Percentiles rank a stretch among this genome's conserved stretches.
Evolutionary conservation across 805 yeast species (phyloP).

Genomic region (Wickerhamiella musiphila): DNA sequence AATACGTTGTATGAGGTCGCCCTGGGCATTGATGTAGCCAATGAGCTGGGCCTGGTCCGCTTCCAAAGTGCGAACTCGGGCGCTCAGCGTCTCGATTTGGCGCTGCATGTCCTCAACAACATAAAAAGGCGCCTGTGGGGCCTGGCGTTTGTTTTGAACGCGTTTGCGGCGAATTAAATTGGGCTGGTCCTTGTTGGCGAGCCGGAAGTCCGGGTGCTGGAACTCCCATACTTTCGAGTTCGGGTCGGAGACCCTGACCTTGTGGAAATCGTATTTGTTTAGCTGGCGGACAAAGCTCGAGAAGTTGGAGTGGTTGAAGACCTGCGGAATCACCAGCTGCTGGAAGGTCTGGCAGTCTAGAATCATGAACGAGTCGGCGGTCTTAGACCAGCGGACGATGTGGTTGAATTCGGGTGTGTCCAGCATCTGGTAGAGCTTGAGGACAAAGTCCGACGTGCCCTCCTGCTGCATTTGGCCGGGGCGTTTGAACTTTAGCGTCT

Average conservation of each 20-base stretch:
- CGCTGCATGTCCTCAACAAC: slow-evolving; percentile 19
- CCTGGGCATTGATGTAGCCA: slow-evolving; percentile 14
- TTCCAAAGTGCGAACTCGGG: slow-evolving; percentile 13
- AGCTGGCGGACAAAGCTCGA: slow-evolving; percentile 89
- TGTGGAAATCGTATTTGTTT: slow-evolving; percentile 94
- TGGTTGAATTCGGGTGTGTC: slow-evolving; percentile 60
- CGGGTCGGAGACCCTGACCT: slow-evolving; percentile 45
- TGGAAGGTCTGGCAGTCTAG: slow-evolving; percentile 31
- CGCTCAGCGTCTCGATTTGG: slow-evolving; percentile 17
- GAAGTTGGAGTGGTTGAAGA: slow-evolving; percentile 88
- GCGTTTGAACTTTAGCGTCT: neutral
- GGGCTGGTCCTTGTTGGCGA: slow-evolving; percentile 57
- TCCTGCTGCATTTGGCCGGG: neutral
- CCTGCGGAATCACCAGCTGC: slow-evolving; percentile 53
- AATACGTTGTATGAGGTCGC: slow-evolving; percentile 7
- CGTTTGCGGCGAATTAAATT: slow-evolving; percentile 71
- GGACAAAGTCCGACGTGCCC: slow-evolving; percentile 11
- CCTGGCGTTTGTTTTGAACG: slow-evolving; percentile 9
- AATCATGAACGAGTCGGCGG: slow-evolving; percentile 80
- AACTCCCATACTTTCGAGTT: slow-evolving; percentile 54
- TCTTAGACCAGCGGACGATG: slow-evolving; percentile 65
- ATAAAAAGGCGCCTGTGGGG: slow-evolving; percentile 6
- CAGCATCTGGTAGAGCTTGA: slow-evolving; percentile 48
- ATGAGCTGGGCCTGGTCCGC: slow-evolving; percentile 3
- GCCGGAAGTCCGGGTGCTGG: slow-evolving; percentile 73